Evolutionary conservation across 108 stramenopile genomes (phyloP).

Genomic region (Cyclostephanos invisitatus): DNA sequence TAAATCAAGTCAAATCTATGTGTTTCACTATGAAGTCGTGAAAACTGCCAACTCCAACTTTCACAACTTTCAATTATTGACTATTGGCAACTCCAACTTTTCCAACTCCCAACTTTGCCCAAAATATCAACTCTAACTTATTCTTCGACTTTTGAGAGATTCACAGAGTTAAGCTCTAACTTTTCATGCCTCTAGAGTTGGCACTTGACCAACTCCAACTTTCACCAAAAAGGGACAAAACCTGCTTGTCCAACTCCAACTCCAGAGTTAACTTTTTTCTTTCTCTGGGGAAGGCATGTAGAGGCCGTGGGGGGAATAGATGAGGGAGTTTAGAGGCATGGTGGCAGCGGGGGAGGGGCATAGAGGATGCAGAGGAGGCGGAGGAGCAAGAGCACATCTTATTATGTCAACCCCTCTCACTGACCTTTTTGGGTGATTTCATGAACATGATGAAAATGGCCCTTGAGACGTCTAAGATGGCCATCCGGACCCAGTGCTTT

Average conservation of each 20-base stretch:
- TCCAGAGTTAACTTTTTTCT: too few relatives aligned
- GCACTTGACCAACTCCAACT: slow-evolving; percentile 1
- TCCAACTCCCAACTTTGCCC: slow-evolving; percentile 1
- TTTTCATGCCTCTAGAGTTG: slow-evolving; percentile 6
- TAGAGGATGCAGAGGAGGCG: too few relatives aligned
- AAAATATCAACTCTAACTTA: background rate
- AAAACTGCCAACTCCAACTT: slow-evolving; percentile 9
- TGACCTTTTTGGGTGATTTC: too few relatives aligned
- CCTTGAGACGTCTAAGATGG: too few relatives aligned
- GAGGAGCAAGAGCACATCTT: too few relatives aligned
- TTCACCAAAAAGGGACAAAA: background rate
- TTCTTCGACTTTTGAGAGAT: background rate
- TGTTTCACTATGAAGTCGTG: background rate
- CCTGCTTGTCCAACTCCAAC: background rate
- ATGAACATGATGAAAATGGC: too few relatives aligned
- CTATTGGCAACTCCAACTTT: background rate
- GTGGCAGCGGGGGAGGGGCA: too few relatives aligned
- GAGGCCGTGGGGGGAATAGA: too few relatives aligned
- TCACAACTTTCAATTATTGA: slow-evolving; percentile 5
- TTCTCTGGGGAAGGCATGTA: too few relatives aligned
- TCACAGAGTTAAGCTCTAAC: background rate
- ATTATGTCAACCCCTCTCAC: too few relatives aligned
- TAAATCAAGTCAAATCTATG: background rate
- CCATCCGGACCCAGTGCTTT: too few relatives aligned
- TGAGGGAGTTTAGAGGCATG: too few relatives aligned